Base-by-base conservation (phyloP, 176 grass and related monocot species). In the Cenchrus americanus region DNA sequence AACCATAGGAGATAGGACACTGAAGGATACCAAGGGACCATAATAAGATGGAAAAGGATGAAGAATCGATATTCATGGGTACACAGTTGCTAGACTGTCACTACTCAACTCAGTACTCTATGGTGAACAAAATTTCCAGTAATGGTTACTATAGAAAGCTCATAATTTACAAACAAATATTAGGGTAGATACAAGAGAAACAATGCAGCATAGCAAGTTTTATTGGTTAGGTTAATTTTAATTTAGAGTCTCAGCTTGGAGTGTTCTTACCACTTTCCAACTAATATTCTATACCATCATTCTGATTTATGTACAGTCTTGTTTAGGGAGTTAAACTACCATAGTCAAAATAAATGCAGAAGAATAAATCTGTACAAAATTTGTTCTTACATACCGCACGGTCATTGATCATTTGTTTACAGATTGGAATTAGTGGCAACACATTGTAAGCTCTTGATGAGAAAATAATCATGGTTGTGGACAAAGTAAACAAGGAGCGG, bases 381-480 rank as follows among this genome's bases (percentile, higher is more conserved):
- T 72, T 85, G 23, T 70, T 80, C 32, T 83, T n/a, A 75, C 91
- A 90, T 96, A 96, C 97, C 27, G 70, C 76, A 82, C 83, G 84
- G 53, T 91, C 91, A 73, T 89, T 89, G 59, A 99, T 82, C 58
- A 89, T 90, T 81, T 88, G 92, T 80, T 94, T 96, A 83, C 89
- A 82, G 54, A 99, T 92, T 53, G 97, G 89, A 90, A 99, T 84
- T 72, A 99, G 91, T 82, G 97, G 88, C 4, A 53, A 50, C 18
- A 96, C 87, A 88, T 91, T 92, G 79, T 92, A 96, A 87, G 93
- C 91, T 88, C 80, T 94, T 85, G 97, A 94, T 53, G 93, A 89
- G 89, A 99, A 96, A 81, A 99, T 89, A 83, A 96, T 94, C 97
- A 99, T 99, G 71, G 97, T 86, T 69, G 91, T 96, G 37, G 93